These are phyloP conservation scores for Syncephalastrum monosporum DNA, from an alignment of 371 early-diverging fungal genomes.

Conservation along the genomic window DNA sequence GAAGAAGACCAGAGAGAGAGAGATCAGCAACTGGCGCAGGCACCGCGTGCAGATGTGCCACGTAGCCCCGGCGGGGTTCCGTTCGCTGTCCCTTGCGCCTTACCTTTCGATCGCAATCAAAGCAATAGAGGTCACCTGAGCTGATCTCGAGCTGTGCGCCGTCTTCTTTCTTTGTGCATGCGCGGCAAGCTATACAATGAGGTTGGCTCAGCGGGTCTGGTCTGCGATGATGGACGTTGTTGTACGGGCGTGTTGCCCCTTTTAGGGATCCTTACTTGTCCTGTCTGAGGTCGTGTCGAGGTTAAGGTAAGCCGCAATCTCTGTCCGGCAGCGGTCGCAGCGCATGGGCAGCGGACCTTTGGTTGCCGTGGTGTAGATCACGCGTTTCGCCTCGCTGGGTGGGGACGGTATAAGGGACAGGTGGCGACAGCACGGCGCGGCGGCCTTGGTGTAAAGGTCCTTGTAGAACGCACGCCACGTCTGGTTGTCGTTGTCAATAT, in stretches of 20 bases:
- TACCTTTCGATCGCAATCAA: conserved; percentile 29
- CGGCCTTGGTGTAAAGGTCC: conserved; percentile 4
- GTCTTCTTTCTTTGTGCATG: neutral
- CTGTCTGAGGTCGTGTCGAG: no score
- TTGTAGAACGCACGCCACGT: conserved; percentile 29
- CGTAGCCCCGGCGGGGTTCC: neutral
- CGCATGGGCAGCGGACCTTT: conserved; percentile 4
- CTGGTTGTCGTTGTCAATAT: conserved; percentile 22
- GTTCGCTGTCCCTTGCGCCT: neutral
- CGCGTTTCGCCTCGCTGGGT: conserved; percentile 25
- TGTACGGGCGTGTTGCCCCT: no score
- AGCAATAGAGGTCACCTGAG: conserved; percentile 25
- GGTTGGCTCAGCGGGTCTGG: no score
- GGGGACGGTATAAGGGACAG: conserved; percentile 16
- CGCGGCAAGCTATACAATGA: conserved; percentile 5
- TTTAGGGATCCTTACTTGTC: neutral
- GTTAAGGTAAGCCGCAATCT: conserved; percentile 23
- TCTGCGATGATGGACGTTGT: no score
- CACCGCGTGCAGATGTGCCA: no score
- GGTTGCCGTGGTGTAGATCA: conserved; percentile 17
- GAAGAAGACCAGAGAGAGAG: neutral
- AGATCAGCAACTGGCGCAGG: neutral
- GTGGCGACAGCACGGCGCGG: conserved; percentile 16
- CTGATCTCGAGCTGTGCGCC: conserved; percentile 27
- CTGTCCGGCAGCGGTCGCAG: conserved; percentile 31